Conservation (phyloP, 441 rosid species). For the Erysimum pusillum region DNA sequence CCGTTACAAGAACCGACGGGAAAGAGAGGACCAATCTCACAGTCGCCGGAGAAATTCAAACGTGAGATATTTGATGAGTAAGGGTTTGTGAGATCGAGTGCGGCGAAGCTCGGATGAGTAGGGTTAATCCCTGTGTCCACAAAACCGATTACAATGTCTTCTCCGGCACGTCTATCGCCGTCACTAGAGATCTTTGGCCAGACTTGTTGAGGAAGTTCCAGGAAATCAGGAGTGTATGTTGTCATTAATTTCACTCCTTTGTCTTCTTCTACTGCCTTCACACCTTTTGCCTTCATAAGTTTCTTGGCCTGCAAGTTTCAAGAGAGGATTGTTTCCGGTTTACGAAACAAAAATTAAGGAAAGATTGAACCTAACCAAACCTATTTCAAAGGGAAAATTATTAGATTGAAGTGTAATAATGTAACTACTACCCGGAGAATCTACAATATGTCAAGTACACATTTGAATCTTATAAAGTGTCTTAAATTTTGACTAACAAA, state of each 20-base stretch:
- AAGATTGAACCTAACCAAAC: neutral
- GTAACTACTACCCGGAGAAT: no score
- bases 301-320: slow-evolving; percentile 65
- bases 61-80: slow-evolving; percentile 54
- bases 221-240: slow-evolving; percentile 80
- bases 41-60: slow-evolving; percentile 67
- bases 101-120: slow-evolving; percentile 77
- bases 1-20: slow-evolving; percentile 75
- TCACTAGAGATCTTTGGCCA: slow-evolving; percentile 66
- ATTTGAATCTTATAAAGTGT: no score
- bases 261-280: slow-evolving; percentile 82
- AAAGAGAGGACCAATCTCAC: slow-evolving; percentile 78
- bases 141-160: slow-evolving; percentile 80
- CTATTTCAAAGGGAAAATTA: neutral
- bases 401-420: neutral
- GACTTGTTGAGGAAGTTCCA: slow-evolving; percentile 65
- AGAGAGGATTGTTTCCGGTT: slow-evolving; percentile 18
- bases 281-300: slow-evolving; percentile 58
- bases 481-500: neutral
- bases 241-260: slow-evolving; percentile 89
- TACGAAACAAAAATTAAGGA: neutral
- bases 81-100: slow-evolving; percentile 50
- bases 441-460: no score
- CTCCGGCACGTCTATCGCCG: slow-evolving; percentile 65
- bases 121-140: slow-evolving; percentile 90